Evolutionary conservation across 331 rosid genomes (phyloP).

Genomic region (Cucumis variabilis): DNA sequence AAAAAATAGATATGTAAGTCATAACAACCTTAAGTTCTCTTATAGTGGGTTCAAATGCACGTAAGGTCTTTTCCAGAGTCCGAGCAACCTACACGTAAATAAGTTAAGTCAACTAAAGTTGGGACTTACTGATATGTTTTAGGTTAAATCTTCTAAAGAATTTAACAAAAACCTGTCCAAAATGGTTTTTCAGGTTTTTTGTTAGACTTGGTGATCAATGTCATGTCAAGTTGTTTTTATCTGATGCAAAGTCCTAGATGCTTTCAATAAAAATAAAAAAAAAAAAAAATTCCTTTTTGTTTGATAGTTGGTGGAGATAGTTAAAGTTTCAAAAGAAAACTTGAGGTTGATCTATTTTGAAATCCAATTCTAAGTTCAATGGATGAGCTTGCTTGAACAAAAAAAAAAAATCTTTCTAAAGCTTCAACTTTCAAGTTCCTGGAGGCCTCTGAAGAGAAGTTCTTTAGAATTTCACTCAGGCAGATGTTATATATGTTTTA

Average conservation of each 20-base stretch:
- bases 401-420: not conserved
- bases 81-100: conserved; percentile 83
- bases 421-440: not conserved
- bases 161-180: conserved; percentile 4
- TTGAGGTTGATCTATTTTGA: not conserved
- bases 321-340: not conserved
- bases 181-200: not conserved
- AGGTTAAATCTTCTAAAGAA: not conserved
- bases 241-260: not conserved
- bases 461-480: not conserved
- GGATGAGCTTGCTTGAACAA: not conserved
- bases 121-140: not conserved
- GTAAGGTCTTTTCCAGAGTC: conserved; percentile 86
- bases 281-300: not conserved
- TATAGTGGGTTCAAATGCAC: conserved; percentile 97
- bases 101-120: not conserved
- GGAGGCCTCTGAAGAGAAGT: not conserved
- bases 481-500: not conserved
- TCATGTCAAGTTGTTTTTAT: not conserved
- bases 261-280: not conserved
- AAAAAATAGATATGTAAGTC: not conserved
- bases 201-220: not conserved
- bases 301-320: not conserved
- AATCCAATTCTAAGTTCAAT: not conserved
- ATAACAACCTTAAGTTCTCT: conserved; percentile 86